Base-by-base conservation (phyloP, 2,329 filamentous ascomycete genomes). In the Sordariomycetes sp. region DNA sequence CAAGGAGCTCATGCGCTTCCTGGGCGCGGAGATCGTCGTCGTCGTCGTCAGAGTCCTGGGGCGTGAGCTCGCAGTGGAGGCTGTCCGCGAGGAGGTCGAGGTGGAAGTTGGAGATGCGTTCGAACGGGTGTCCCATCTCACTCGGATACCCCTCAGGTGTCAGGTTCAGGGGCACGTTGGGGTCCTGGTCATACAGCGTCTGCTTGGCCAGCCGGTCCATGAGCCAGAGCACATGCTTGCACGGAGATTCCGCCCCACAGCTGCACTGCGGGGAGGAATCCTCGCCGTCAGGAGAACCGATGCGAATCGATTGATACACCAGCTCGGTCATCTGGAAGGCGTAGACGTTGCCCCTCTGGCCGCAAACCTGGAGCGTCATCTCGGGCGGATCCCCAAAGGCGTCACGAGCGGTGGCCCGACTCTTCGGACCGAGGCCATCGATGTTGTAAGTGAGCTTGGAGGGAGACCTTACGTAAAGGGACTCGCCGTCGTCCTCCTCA, bases 271-370 rank as follows among this genome's bases (percentile, higher is more conserved):
- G 72, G 1, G 64, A 65, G 1, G 75, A 68, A 54, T 70, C 72
- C 37, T 65, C 71, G 60, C 74, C 74, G 34, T 66, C 66, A 0
- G 71, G 65, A 2, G 72, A 69, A 2, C 76, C 75, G 34, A 80
- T 78, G 48, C 79, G 74, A 50, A 83, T 72, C 20, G 77, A 78
- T 12, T 76, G 75, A 16, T 78, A 78, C 28, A 79, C 76, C 2
- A 77, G 68, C 65, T 83, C 80, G 3, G 77, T 78, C 70, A 83
- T 74, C 63, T 81, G 74, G 60, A 83, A 83, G 54, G 79, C 77
- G 59, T 79, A 81, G 22, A 78, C 76, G 60, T 77, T 64, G 25
- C 74, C 72, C 51, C 75, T 71, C 48, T 74, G 70, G 24, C 75
- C 73, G 60, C 79, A 82, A 58, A 74, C 74, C 62, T 80, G 74